Evolutionary conservation across 73 alveolate genomes (phyloP).

Genomic region (Paraurostyla sp.): DNA sequence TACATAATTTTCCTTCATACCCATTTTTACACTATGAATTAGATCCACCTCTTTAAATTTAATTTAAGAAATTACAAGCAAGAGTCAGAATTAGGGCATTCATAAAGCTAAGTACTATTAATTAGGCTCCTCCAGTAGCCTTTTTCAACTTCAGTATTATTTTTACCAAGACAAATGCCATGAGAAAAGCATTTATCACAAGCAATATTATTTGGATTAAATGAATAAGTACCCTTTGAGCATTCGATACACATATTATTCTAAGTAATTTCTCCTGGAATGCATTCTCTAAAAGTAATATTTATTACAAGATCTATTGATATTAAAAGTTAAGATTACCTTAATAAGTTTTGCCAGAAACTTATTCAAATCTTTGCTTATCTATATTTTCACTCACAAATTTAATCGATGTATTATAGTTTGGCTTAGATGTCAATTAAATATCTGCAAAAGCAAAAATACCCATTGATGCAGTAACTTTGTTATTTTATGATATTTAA

Average conservation of each 20-base stretch:
- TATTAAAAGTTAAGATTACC: too few relatives aligned
- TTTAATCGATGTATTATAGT: too few relatives aligned
- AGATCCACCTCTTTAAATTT: neutral
- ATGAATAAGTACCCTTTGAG: neutral
- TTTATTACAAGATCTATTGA: neutral
- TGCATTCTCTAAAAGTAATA: neutral
- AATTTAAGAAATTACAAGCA: neutral
- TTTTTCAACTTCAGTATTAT: neutral
- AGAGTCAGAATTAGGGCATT: neutral
- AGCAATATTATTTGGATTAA: neutral
- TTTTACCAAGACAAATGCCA: neutral
- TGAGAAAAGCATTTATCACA: neutral
- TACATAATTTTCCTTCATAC: conserved; percentile 1
- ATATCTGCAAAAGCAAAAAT: too few relatives aligned
- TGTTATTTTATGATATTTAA: neutral
- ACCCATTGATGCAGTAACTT: neutral
- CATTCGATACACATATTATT: neutral
- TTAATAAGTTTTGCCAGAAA: neutral
- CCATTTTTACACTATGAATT: neutral
- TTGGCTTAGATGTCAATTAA: too few relatives aligned
- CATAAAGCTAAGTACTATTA: neutral
- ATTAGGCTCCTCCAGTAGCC: conserved; percentile 20
- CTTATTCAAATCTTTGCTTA: too few relatives aligned
- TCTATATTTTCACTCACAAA: too few relatives aligned
- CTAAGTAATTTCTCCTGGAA: neutral